Evolutionary conservation across 345 rosid species (phyloP), one percentile per base, ranked within the genome.

Genomic region (Fremontodendron californicum): DNA sequence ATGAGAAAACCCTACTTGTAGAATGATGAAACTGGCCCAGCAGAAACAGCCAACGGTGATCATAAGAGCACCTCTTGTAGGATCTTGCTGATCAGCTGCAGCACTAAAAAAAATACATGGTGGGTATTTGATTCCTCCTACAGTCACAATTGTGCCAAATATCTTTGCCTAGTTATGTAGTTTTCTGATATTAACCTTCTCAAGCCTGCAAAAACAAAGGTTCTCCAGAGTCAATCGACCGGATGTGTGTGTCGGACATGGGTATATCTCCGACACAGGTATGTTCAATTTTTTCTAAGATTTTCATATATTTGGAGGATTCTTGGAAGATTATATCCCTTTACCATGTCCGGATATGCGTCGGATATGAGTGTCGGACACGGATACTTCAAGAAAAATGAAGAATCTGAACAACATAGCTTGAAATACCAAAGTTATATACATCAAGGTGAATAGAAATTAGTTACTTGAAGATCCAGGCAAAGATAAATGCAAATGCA

Each of bases 401-500:
- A n/a, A n/a, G n/a, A n/a, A n/a, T n/a, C n/a, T n/a, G n/a, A n/a
- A n/a, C n/a, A n/a, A n/a, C n/a, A n/a, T n/a, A n/a, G n/a, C 23
- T 27, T 46, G 31, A 69, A 69, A 45, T 15, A 69, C n/a, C 39
- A 16, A 8, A 61, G 0, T 29, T 61, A 5, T 58, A 45, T 0
- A 46, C 27, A 40, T 5, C 0, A 65, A 9, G 25, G 48, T 9
- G 52, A 18, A 31, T 40, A 11, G n/a, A 45, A 63, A 33, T 18
- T 57, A 61, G 13, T 49, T 85, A 94, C 99, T 92, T 84, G 72
- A 83, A 80, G 40, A 85, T 67, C 96, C 99, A 95, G 42, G 99
- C 98, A 94, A 95, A 80, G 7, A 93, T 43, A 82, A 95, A 93
- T 42, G 96, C 89, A 51, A 93, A 90, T 64, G 98, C 98, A 3